Conservation (phyloP, 2,329 filamentous ascomycete species). For the Rugonectria rugulosa region DNA sequence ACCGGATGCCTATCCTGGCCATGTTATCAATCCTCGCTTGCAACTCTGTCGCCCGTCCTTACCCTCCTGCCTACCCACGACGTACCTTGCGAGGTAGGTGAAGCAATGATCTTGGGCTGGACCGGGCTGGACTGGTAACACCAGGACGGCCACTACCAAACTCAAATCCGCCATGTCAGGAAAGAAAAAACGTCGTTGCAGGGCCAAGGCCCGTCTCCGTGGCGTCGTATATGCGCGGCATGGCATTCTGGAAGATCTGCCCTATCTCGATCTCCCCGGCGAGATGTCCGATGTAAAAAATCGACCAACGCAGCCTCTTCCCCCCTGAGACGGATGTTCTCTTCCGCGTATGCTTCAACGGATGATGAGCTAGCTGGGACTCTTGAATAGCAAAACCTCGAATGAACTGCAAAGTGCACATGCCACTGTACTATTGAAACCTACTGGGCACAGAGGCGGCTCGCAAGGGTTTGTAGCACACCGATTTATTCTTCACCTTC, state of each 20-base stretch:
- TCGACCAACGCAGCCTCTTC: too few species aligned
- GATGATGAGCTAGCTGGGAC: too few species aligned
- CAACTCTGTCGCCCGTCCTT: neutral
- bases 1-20: constrained; percentile 1
- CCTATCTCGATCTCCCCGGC: constrained; percentile 3
- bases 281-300: constrained; percentile 4
- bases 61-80: too few species aligned
- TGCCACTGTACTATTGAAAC: neutral
- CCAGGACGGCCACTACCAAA: constrained; percentile 11
- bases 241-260: neutral
- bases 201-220: neutral
- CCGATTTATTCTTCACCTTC: constrained; percentile 8
- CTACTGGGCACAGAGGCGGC: neutral
- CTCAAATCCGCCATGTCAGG: constrained; percentile 10
- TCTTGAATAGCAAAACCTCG: too few species aligned
- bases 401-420: too few species aligned
- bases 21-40: neutral
- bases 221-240: too few species aligned
- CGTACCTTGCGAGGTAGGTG: too few species aligned
- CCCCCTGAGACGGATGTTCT: too few species aligned
- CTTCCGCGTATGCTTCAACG: too few species aligned
- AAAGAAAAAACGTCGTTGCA: neutral
- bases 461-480: neutral
- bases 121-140: constrained; percentile 3
- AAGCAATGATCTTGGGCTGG: constrained; percentile 1